Evolutionary conservation across 148 eudicot species (phyloP).

Genomic region (Simmondsia chinensis): DNA sequence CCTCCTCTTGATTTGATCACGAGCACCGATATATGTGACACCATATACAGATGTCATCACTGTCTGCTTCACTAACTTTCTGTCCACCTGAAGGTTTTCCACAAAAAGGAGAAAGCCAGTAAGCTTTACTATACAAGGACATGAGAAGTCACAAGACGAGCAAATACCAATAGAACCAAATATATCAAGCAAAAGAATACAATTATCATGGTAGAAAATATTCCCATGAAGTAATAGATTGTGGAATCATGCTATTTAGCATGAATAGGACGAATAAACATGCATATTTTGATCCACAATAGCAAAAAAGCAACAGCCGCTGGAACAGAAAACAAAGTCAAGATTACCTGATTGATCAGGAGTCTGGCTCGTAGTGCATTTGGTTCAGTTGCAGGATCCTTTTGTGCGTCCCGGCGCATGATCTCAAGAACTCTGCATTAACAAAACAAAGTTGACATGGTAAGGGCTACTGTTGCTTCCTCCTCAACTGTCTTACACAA

Average conservation of each 20-base stretch:
- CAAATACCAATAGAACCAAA: background rate
- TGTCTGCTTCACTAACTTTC: slow-evolving; percentile 97
- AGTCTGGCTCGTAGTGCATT: slow-evolving; percentile 65
- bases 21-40: slow-evolving; percentile 94
- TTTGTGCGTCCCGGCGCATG: slow-evolving; percentile 68
- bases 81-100: slow-evolving; percentile 57
- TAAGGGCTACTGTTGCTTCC: background rate
- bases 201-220: too few species aligned
- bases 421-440: slow-evolving; percentile 79
- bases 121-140: too few species aligned
- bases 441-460: background rate
- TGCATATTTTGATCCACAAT: too few species aligned
- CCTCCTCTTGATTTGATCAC: slow-evolving; percentile 94
- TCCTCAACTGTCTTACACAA: too few species aligned
- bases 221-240: too few species aligned
- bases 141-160: background rate
- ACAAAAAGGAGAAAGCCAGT: slow-evolving; percentile 4
- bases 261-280: too few species aligned
- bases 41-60: slow-evolving; percentile 99
- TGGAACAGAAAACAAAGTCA: background rate
- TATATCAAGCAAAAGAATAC: background rate
- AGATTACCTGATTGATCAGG: slow-evolving; percentile 61
- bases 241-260: too few species aligned
- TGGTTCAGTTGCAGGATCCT: slow-evolving; percentile 61
- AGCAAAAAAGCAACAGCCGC: background rate